These are phyloP conservation scores for Vaccinium macrocarpon DNA, from an alignment of 148 eudicot species.

Conservation along the genomic window DNA sequence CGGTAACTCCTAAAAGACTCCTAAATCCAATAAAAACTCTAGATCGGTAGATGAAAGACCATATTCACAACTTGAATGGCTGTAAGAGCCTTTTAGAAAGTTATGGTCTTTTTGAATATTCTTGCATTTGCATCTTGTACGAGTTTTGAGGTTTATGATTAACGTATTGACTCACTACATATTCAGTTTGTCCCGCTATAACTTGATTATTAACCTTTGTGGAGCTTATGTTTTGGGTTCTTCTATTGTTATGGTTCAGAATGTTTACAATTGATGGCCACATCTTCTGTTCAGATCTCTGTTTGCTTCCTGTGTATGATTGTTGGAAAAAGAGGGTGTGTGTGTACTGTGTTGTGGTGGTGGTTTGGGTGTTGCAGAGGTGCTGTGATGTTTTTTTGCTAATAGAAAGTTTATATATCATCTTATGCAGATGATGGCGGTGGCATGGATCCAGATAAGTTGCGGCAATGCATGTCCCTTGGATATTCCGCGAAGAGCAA, in stretches of 20 bases:
- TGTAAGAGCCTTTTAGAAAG: neutral
- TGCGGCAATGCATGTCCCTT: slow-evolving; percentile 96
- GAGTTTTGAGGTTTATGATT: neutral
- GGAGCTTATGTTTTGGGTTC: neutral
- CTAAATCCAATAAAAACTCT: too few species aligned
- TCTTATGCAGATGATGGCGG: slow-evolving; percentile 79
- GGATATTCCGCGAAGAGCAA: slow-evolving; percentile 96
- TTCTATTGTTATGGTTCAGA: neutral
- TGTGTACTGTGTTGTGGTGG: neutral
- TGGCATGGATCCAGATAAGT: slow-evolving; percentile 87
- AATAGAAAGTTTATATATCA: neutral
- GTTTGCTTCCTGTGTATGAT: too few species aligned
- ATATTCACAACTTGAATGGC: too few species aligned
- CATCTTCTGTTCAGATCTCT: neutral
- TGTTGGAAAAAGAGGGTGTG: neutral
- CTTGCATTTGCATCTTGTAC: neutral
- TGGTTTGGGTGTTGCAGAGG: neutral
- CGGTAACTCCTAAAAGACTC: too few species aligned
- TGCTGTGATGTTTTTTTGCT: neutral
- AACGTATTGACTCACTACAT: neutral
- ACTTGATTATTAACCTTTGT: neutral
- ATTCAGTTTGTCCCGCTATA: neutral
- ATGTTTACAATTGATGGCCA: neutral
- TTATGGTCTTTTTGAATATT: neutral
- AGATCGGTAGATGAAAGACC: too few species aligned